Evolutionary conservation across 2,329 filamentous ascomycete species (phyloP).

Genomic region (Fusarium haematococcum): DNA sequence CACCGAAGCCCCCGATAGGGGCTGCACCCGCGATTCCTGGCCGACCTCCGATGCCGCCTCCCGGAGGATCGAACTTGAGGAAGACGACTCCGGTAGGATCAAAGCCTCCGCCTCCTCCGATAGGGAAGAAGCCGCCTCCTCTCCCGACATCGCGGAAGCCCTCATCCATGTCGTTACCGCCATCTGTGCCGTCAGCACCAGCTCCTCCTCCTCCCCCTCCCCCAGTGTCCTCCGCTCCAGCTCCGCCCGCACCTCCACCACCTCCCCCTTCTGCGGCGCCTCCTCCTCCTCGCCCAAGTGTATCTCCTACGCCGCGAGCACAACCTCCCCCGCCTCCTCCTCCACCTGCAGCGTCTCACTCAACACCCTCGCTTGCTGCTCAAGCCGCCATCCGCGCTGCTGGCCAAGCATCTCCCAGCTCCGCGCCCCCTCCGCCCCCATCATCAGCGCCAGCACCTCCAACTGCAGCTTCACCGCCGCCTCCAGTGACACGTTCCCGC

Average conservation of each 20-base stretch:
- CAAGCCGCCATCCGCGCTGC: constrained; percentile 59
- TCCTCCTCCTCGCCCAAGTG: constrained; percentile 54
- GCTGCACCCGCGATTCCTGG: constrained; percentile 37
- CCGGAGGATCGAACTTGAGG: constrained; percentile 65
- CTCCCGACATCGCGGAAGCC: constrained; percentile 71
- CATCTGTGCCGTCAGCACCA: constrained; percentile 51
- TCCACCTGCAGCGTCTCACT: constrained; percentile 33
- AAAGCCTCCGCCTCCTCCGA: constrained; percentile 80
- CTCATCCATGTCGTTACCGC: constrained; percentile 53
- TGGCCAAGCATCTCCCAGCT: constrained; percentile 53
- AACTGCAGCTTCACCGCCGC: constrained; percentile 55
- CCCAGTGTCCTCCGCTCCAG: constrained; percentile 54
- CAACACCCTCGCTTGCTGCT: constrained; percentile 55
- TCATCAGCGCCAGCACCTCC: constrained; percentile 47
- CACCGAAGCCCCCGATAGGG: constrained; percentile 62
- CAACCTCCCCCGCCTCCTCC: constrained; percentile 48
- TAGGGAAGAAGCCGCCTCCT: constrained; percentile 80
- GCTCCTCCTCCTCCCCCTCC: constrained; percentile 55
- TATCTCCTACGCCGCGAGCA: constrained; percentile 49
- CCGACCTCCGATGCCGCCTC: constrained; percentile 52
- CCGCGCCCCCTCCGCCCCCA: constrained; percentile 52
- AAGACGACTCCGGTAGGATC: constrained; percentile 61
- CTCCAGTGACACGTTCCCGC: constrained; percentile 53
- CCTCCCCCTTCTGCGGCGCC: constrained; percentile 54
- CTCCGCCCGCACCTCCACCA: constrained; percentile 55